Percentiles rank a stretch among this genome's conserved stretches.
Conservation (phyloP, 768 basidiomycete species). For the Amanita pseudoporphyria region DNA sequence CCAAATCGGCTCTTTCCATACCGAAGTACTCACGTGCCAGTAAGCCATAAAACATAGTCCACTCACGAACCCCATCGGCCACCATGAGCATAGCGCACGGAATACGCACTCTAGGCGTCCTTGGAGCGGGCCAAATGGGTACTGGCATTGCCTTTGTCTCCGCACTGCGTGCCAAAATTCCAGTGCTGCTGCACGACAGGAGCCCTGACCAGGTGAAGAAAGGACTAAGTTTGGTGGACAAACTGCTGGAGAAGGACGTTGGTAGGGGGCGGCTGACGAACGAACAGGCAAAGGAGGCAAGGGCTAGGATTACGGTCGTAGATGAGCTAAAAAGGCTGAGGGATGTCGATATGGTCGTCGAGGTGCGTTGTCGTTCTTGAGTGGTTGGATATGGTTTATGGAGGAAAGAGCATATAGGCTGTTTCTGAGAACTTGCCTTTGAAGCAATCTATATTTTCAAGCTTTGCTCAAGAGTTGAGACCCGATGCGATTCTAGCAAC, state of each 20-base stretch:
- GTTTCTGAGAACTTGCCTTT: constrained; percentile 76
- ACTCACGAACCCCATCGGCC: background rate
- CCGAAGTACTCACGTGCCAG: background rate
- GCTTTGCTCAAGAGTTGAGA: constrained; percentile 56
- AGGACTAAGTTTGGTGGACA: constrained; percentile 68
- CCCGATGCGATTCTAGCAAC: constrained; percentile 77
- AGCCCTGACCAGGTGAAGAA: constrained; percentile 65
- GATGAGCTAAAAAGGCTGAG: constrained; percentile 48
- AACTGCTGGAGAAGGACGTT: constrained; percentile 83
- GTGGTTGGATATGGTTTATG: background rate
- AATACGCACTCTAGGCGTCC: constrained; percentile 64
- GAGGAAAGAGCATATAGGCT: constrained; percentile 38
- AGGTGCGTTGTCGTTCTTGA: constrained; percentile 37
- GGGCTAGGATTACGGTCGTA: constrained; percentile 54
- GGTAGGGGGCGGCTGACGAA: constrained; percentile 66
- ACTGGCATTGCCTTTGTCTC: constrained; percentile 87
- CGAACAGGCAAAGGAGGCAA: constrained; percentile 65
- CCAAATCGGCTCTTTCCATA: no score
- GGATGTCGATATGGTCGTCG: constrained; percentile 87
- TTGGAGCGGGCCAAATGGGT: constrained; percentile 87
- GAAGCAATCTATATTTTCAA: constrained; percentile 70
- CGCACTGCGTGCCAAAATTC: constrained; percentile 75
- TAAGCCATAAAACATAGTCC: background rate
- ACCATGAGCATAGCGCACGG: constrained; percentile 57
- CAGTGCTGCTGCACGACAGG: constrained; percentile 79